Evolutionary conservation across 495 filamentous ascomycete genomes (phyloP), one percentile per base, ranked within the genome.

Genomic region (Paragyromitra xinjiangensis): DNA sequence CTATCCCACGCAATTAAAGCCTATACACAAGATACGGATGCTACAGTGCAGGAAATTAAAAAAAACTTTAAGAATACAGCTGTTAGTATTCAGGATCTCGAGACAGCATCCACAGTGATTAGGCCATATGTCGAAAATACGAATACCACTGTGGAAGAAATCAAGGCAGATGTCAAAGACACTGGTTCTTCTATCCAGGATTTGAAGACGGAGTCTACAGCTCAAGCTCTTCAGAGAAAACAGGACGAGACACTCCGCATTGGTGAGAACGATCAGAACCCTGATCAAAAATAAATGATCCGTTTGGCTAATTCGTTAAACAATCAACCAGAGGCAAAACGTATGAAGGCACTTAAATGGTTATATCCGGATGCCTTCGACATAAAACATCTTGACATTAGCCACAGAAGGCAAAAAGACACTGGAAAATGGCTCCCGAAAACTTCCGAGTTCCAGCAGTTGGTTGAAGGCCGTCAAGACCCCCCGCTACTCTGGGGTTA

Each of bases 401-500:
- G 51, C 9, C 19, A 69, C 29, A 66, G 62, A 16, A 73, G 62
- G 34, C 71, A 53, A 40, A 37, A 56, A 22, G 24, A 29, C 16
- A 73, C 61, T 16, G 62, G 39, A 1, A 40, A 48, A 2, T 58
- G 66, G 66, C n/a, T 69, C 1, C 58, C 58, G 39, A 24, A 44
- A 29, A 19, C 14, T 22, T 6, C 19, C 16, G 37, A 40, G 37
- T 22, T 55, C n/a, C 34, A 22, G 34, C 48, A 9, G 8, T 58
- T 69, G 37, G 16, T 40, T 24, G 26, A 9, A 59, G 37, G 37
- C 37, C 29, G 14, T n/a, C 14, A 63, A 63, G 59, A 26, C 0
- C 6, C n/a, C 58, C 66, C 6, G 22, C n/a, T 67, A 19, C 66
- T 69, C 7, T 69, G 66, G 66, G 66, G 66, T 3, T 73, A 51